phyloP scores from a whole-genome alignment of 352 stramenopile genomes.

The Peronospora destructor region DNA sequence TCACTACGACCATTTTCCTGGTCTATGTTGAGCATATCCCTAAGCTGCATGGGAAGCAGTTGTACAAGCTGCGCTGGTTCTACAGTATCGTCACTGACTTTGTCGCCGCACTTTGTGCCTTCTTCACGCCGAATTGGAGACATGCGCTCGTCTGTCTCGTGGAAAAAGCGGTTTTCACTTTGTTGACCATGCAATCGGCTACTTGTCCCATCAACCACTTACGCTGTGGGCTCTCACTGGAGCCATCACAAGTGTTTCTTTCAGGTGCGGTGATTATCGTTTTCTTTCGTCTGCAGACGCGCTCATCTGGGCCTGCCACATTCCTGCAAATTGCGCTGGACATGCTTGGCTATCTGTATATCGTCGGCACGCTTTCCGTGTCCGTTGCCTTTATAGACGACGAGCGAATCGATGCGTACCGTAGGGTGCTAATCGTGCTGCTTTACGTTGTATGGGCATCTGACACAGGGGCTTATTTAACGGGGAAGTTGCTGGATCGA shows the following conservation, averaged over 20 bases:
- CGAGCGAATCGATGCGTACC: conserved; percentile 42
- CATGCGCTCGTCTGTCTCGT: conserved; percentile 62
- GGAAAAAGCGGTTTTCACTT: conserved; percentile 59
- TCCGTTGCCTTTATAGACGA: conserved; percentile 65
- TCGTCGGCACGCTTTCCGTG: conserved; percentile 55
- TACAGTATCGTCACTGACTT: conserved; percentile 58
- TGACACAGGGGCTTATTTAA: conserved; percentile 92
- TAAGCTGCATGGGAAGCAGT: conserved; percentile 39
- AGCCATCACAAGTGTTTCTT: conserved; percentile 45
- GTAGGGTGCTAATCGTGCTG: conserved; percentile 60
- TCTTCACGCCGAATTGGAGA: conserved; percentile 58
- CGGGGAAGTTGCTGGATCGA: conserved; percentile 82
- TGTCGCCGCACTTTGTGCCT: conserved; percentile 42
- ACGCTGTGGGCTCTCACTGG: conserved; percentile 41
- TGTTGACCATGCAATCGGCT: conserved; percentile 59
- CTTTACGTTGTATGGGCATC: conserved; percentile 72
- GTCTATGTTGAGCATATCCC: conserved; percentile 39
- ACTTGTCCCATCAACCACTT: conserved; percentile 71
- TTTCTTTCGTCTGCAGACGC: conserved; percentile 40
- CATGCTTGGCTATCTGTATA: conserved; percentile 60
- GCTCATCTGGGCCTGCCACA: conserved; percentile 16
- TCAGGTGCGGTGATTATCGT: conserved; percentile 51
- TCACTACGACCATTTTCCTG: conserved; percentile 35
- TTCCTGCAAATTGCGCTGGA: conserved; percentile 54
- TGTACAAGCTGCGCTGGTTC: conserved; percentile 51